Base-by-base conservation (phyloP, 805 yeast species). In the Metschnikowia proteae region DNA sequence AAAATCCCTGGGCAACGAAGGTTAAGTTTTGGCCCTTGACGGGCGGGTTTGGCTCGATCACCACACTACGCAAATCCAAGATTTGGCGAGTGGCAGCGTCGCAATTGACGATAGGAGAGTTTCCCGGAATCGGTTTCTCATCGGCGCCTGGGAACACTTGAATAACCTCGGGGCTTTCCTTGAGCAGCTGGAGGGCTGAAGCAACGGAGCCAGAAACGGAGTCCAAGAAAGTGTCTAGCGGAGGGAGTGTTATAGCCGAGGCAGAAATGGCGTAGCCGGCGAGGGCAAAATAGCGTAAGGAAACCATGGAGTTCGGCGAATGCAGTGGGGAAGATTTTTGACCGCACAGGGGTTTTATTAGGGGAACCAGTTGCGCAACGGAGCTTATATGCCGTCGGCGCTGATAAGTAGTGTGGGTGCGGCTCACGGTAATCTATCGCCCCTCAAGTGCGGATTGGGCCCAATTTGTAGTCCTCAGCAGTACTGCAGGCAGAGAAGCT, bases 41-140 rank as follows among this genome's bases (percentile, higher is more conserved):
- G 2, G 99, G 99, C 3, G 97, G 98, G 60, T 88, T 88, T 43
- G 99, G 99, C 33, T 73, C 63, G 50, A 94, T 67, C 38, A 69
- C 73, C 13, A 94, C 81, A 55, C 51, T 61, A 22, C 78, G 74
- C 53, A 94, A 77, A 28, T 73, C 74, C 55, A 94, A 73, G 23
- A 86, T 57, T 63, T 92, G 97, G 1, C 75, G 61, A 38, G 75
- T 77, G 11, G 71, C 66, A 17, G 79, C 70, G 59, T 90, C 96
- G 66, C 99, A 92, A 47, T 81, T 76, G 48, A 76, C 71, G 31
- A 94, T 75, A 13, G 98, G 98, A 1, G 97, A 86, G 54, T 81
- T 88, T 5, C 99, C 99, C 1, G 96, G 95, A 35, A 92, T 82
- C 5, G 96, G 96, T 58, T 78, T 79, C 32, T 79, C 79, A 50